Evolutionary conservation across 2,329 filamentous ascomycete genomes (phyloP).

Genomic region (Dactylellina cionopaga): DNA sequence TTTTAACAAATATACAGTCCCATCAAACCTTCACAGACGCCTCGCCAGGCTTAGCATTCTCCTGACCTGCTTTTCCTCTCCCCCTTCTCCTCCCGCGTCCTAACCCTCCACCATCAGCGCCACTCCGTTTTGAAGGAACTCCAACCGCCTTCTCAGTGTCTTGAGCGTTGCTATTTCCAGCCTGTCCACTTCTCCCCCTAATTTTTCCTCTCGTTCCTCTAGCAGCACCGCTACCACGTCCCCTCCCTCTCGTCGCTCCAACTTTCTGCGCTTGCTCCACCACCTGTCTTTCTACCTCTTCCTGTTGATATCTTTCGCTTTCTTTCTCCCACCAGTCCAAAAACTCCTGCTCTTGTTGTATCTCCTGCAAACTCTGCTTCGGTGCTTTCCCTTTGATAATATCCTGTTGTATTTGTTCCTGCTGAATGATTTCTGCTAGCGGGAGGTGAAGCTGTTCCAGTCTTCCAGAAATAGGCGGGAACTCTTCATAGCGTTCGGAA

Average conservation of each 20-base stretch:
- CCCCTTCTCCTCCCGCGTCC: slow-evolving; percentile 37
- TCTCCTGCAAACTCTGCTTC: slow-evolving; percentile 89
- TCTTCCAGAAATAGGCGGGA: slow-evolving; percentile 30
- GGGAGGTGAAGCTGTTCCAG: slow-evolving; percentile 68
- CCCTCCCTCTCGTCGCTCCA: slow-evolving; percentile 11
- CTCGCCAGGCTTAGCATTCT: slow-evolving; percentile 2
- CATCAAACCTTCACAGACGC: slow-evolving; percentile 8
- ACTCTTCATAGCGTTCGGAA: slow-evolving; percentile 26
- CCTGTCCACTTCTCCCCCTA: background rate
- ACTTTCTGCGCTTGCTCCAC: slow-evolving; percentile 24
- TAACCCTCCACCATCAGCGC: slow-evolving; percentile 1
- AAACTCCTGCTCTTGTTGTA: slow-evolving; percentile 96
- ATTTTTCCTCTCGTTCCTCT: slow-evolving; percentile 21
- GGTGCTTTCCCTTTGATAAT: slow-evolving; percentile 82
- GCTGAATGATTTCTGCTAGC: slow-evolving; percentile 86
- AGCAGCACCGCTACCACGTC: slow-evolving; percentile 21
- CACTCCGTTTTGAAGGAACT: background rate
- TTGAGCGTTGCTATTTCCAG: background rate
- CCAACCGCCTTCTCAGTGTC: background rate
- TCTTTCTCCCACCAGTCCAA: slow-evolving; percentile 97
- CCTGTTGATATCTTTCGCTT: slow-evolving; percentile 66
- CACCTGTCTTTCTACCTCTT: slow-evolving; percentile 19
- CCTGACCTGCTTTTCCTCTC: slow-evolving; percentile 23
- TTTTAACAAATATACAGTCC: slow-evolving; percentile 19
- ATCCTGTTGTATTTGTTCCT: slow-evolving; percentile 86